phyloP scores from a whole-genome alignment of 1,284 basidiomycete genomes.

The Filobasidium uniguttulatum region DNA sequence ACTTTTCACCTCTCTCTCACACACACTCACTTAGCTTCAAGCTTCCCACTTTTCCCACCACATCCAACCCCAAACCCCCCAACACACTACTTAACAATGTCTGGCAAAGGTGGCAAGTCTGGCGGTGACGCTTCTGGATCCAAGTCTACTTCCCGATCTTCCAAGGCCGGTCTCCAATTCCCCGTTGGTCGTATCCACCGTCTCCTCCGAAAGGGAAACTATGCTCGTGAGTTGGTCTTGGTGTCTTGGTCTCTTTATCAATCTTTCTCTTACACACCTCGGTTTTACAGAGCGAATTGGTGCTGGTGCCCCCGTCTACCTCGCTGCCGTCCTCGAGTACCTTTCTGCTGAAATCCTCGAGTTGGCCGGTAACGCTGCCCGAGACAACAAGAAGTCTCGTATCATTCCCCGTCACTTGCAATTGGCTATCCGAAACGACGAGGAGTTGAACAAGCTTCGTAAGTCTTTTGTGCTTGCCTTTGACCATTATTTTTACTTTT shows the following conservation, averaged over 20 bases:
- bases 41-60: constrained; percentile 13
- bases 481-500: constrained; percentile 47
- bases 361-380: constrained; percentile 64
- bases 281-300: constrained; percentile 43
- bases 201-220: constrained; percentile 73
- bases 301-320: constrained; percentile 51
- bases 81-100: constrained; percentile 37
- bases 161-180: constrained; percentile 56
- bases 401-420: constrained; percentile 82
- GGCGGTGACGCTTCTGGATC: constrained; percentile 34
- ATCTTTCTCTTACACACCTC: constrained; percentile 42
- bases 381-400: constrained; percentile 56
- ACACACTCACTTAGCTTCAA: constrained; percentile 16
- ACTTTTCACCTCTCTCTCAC: constrained; percentile 10
- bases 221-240: constrained; percentile 52
- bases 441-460: constrained; percentile 44
- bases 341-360: constrained; percentile 77
- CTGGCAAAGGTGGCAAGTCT: constrained; percentile 43
- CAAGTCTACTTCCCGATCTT: constrained; percentile 57
- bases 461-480: background rate
- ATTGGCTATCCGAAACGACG: constrained; percentile 77
- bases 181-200: constrained; percentile 80
- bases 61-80: constrained; percentile 21
- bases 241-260: constrained; percentile 36
- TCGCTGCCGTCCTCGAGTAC: constrained; percentile 68